phyloP scores from a whole-genome alignment of 1,139 yeast species.

The Candida labiduridarum region DNA sequence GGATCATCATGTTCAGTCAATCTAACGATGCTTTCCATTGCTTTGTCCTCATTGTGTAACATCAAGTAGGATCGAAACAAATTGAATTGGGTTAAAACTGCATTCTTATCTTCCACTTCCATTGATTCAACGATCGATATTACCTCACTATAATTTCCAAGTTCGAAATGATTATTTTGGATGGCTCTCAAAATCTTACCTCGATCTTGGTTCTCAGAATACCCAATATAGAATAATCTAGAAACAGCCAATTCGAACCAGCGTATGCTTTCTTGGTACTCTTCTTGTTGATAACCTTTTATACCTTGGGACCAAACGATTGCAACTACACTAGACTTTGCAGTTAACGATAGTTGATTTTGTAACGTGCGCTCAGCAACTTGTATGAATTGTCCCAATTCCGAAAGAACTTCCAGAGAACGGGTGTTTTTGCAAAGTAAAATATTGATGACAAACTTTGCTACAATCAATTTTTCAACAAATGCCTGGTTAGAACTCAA shows the following conservation, averaged over 20 bases:
- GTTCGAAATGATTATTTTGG: constrained; percentile 21
- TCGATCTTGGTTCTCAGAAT: constrained; percentile 18
- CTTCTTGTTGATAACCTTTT: constrained; percentile 17
- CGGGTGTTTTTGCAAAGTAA: constrained; percentile 2
- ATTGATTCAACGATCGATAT: constrained; percentile 7
- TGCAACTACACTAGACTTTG: constrained; percentile 24
- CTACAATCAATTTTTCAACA: constrained; percentile 21
- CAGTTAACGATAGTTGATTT: constrained; percentile 19
- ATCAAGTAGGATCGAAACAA: constrained; percentile 21
- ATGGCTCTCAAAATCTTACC: constrained; percentile 30
- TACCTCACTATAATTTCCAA: constrained; percentile 16
- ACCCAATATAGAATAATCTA: constrained; percentile 20
- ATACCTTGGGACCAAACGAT: constrained; percentile 34
- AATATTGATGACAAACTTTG: constrained; percentile 13
- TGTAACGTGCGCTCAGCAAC: constrained; percentile 23
- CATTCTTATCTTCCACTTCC: constrained; percentile 15
- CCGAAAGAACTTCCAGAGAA: constrained; percentile 4
- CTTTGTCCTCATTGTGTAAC: constrained; percentile 14
- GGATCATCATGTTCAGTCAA: constrained; percentile 11
- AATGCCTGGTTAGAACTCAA: constrained; percentile 17
- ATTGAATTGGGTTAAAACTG: constrained; percentile 26
- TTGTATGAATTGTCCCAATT: constrained; percentile 18
- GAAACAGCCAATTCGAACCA: constrained; percentile 28
- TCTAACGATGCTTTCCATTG: constrained; percentile 11
- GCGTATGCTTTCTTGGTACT: constrained; percentile 17